A percentile compares a stretch with the other conserved stretches of the same genome.
Conservation (phyloP, 768 basidiomycete genomes). For the Leccinum uliginosum region DNA sequence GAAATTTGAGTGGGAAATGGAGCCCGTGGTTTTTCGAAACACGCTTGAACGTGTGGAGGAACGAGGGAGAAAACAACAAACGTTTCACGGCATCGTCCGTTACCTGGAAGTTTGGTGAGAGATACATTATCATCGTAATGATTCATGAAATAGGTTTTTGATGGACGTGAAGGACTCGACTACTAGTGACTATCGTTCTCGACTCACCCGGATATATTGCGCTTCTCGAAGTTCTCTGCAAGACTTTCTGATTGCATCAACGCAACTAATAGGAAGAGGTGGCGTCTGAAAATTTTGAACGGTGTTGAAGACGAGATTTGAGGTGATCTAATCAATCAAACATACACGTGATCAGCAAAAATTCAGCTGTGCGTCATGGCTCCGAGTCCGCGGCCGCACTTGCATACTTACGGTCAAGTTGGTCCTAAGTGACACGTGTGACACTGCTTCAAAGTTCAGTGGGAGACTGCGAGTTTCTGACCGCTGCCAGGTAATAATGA, state of each 20-base stretch:
- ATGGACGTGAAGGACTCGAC: background rate
- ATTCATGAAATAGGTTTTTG: background rate
- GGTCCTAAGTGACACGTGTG: no score
- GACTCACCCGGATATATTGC: constrained; percentile 50
- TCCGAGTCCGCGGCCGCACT: no score
- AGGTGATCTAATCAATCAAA: background rate
- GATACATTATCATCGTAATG: background rate
- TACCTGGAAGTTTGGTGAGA: constrained; percentile 43
- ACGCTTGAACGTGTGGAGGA: constrained; percentile 56
- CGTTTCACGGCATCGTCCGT: constrained; percentile 51
- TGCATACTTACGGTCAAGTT: no score
- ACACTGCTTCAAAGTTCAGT: background rate
- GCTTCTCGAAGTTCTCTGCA: constrained; percentile 43
- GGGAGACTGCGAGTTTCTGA: background rate
- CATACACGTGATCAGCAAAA: background rate
- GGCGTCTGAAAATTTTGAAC: constrained; percentile 20
- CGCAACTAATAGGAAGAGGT: constrained; percentile 45
- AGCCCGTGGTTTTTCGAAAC: constrained; percentile 66
- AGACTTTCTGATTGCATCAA: constrained; percentile 52
- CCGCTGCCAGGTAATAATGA: constrained; percentile 12
- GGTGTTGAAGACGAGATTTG: background rate
- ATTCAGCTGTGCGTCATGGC: background rate
- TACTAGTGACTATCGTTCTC: background rate
- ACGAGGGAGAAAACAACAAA: constrained; percentile 60
- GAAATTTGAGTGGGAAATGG: constrained; percentile 74